Base-by-base conservation (phyloP, 306 rosid genomes). In the Dryas alaskensis region DNA sequence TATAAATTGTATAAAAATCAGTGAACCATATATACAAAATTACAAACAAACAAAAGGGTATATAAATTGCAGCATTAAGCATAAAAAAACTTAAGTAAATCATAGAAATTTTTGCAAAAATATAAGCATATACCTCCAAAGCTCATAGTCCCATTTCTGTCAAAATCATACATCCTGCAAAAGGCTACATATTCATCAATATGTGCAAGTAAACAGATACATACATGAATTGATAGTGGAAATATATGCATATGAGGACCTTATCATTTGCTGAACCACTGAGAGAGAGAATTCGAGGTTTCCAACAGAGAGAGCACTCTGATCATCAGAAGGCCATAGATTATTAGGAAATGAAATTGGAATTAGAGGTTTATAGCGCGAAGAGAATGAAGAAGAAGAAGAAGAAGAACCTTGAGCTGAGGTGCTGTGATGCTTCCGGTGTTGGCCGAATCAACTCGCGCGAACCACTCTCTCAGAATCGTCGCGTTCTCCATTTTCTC, bases 261-360 rank as follows among this genome's bases (percentile, higher is more conserved):
- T 90, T 80, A 92, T 90, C 98, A 92, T 92, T 77, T 92, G 97
- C 84, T 90, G 81, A 68, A 93, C 98, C 71, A 90, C 81, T 17
- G 97, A 86, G 82, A 87, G 85, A 51, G 97, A 71, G 59, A 93
- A 87, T 46, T 90, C 88, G 69, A 93, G 98, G 85, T 90, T 93
- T 37, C 98, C 97, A 11, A 81, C 93, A 8, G 88, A 82, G 5
- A 93, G 80, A 81, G 98, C 97, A 8, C 67, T 78, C 98, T 90
- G 88, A 74, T 70, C 40, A 70, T 69, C 11, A 27, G 12, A 40
- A 54, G 22, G 40, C 0, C 49, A 16, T 37, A 10, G 12, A 11
- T 54, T 3, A 37, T 72, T 6, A 49, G 16, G 37, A 31, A 31
- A 58, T 0, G 57, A n/a, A 78, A 45, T 45, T 14, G 37, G 8